Evolutionary conservation across 768 basidiomycete genomes (phyloP).

Genomic region (Omphalotus guepiniiformis): DNA sequence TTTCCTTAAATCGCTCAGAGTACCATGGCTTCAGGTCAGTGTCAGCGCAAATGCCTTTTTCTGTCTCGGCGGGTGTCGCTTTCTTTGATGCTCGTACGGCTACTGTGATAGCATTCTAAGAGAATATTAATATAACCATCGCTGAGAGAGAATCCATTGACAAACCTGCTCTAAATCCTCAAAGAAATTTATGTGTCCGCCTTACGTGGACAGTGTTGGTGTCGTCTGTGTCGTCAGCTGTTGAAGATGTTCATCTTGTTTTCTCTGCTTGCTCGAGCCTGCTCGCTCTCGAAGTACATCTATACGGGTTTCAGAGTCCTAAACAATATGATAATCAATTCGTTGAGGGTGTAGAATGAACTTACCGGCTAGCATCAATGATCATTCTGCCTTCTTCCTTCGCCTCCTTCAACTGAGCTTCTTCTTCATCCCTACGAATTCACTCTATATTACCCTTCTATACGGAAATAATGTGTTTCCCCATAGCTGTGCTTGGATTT

Average conservation of each 20-base stretch:
- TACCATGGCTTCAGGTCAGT: slow-evolving; percentile 88
- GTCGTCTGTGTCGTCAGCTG: slow-evolving; percentile 2
- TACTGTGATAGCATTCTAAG: slow-evolving; percentile 44
- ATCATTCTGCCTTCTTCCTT: slow-evolving; percentile 68
- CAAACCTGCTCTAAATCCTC: slow-evolving; percentile 72
- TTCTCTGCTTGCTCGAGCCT: slow-evolving; percentile 38
- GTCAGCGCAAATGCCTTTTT: slow-evolving; percentile 72
- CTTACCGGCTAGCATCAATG: slow-evolving; percentile 54
- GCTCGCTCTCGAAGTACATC: slow-evolving; percentile 59
- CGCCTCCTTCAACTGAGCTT: slow-evolving; percentile 60
- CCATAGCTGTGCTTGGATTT: too few relatives aligned
- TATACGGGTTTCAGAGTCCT: slow-evolving; percentile 83
- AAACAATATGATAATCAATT: slow-evolving; percentile 4
- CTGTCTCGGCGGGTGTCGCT: slow-evolving; percentile 41
- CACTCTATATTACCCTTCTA: slow-evolving; percentile 84
- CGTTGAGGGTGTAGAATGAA: background rate
- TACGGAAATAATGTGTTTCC: too few relatives aligned
- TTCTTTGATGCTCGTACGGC: slow-evolving; percentile 49
- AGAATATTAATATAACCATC: background rate
- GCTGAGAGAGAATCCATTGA: background rate
- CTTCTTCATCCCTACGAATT: slow-evolving; percentile 79
- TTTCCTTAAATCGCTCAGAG: slow-evolving; percentile 23
- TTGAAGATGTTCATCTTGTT: slow-evolving; percentile 22
- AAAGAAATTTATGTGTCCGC: slow-evolving; percentile 80
- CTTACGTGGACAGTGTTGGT: slow-evolving; percentile 34